Conservation (phyloP, 2,329 filamentous ascomycete species). For the Cercospora janseana region DNA sequence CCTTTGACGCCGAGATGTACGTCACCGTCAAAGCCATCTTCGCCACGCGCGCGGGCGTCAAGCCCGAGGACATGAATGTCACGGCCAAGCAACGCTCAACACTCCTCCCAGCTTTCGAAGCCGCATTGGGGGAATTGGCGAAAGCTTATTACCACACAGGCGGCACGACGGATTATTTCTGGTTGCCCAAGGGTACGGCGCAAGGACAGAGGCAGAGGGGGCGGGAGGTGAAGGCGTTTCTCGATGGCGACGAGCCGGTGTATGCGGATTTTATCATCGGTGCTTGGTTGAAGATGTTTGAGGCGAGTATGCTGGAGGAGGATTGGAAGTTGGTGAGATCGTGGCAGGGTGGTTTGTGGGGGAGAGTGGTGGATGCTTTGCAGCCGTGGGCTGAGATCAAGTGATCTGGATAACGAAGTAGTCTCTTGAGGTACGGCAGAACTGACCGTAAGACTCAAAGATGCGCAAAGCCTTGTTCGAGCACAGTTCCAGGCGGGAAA, state of each 20-base stretch:
- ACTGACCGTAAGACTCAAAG: too few relatives aligned
- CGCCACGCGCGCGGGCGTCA: conserved; percentile 44
- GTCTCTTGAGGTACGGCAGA: not conserved
- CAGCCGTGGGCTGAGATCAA: conserved; percentile 27
- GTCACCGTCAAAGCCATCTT: conserved; percentile 51
- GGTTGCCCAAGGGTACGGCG: conserved; percentile 22
- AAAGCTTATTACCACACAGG: conserved; percentile 43
- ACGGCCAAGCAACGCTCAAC: conserved; percentile 43
- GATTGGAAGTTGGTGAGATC: conserved; percentile 51
- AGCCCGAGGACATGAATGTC: conserved; percentile 40
- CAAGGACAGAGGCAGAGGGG: conserved; percentile 24
- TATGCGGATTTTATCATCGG: conserved; percentile 61
- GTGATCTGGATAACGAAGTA: conserved; percentile 5
- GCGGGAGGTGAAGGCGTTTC: conserved; percentile 46
- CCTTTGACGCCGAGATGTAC: conserved; percentile 52
- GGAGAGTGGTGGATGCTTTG: conserved; percentile 48
- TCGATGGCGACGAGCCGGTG: conserved; percentile 47
- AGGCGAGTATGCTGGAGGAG: conserved; percentile 40
- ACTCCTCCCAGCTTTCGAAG: conserved; percentile 43
- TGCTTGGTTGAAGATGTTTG: conserved; percentile 54
- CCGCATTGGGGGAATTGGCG: conserved; percentile 45
- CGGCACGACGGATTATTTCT: conserved; percentile 31
- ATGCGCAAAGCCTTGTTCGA: not conserved
- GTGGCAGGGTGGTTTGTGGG: conserved; percentile 56
- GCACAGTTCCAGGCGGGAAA: too few relatives aligned